These are phyloP conservation scores for Chiua sp. DNA, from an alignment of 1,284 basidiomycete species.

Conservation along the genomic window DNA sequence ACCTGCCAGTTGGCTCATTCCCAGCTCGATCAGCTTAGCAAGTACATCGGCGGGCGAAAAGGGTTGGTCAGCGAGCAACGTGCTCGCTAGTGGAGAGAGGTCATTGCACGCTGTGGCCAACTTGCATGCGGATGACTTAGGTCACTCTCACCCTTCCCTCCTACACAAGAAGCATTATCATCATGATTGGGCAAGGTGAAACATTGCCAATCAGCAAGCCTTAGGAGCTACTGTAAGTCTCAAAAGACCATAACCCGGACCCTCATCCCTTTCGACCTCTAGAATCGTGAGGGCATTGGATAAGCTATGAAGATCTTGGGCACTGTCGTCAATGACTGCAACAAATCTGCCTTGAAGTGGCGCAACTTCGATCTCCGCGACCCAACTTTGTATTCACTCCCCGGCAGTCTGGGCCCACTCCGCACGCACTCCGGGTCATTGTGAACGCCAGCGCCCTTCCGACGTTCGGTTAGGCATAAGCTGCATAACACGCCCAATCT, in stretches of 20 bases:
- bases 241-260: constrained; percentile 49
- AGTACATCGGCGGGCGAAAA: constrained; percentile 72
- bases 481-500: too few relatives aligned
- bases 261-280: constrained; percentile 44
- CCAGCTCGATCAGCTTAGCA: constrained; percentile 65
- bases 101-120: constrained; percentile 4
- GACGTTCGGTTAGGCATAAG: not conserved
- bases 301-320: constrained; percentile 55
- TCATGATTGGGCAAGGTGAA: constrained; percentile 9
- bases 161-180: constrained; percentile 34
- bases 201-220: constrained; percentile 39
- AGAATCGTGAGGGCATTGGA: constrained; percentile 54
- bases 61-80: constrained; percentile 71
- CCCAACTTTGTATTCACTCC: not conserved
- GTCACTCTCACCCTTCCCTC: constrained; percentile 57
- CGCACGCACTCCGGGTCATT: constrained; percentile 14
- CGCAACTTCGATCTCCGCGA: constrained; percentile 34
- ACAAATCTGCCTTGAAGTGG: too few relatives aligned
- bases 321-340: constrained; percentile 21
- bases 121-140: not conserved
- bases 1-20: constrained; percentile 42
- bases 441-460: not conserved
- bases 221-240: constrained; percentile 57
- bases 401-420: constrained; percentile 1
- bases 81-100: constrained; percentile 57